Evolutionary conservation across 768 basidiomycete species (phyloP).

Genomic region (Trametes meyenii): DNA sequence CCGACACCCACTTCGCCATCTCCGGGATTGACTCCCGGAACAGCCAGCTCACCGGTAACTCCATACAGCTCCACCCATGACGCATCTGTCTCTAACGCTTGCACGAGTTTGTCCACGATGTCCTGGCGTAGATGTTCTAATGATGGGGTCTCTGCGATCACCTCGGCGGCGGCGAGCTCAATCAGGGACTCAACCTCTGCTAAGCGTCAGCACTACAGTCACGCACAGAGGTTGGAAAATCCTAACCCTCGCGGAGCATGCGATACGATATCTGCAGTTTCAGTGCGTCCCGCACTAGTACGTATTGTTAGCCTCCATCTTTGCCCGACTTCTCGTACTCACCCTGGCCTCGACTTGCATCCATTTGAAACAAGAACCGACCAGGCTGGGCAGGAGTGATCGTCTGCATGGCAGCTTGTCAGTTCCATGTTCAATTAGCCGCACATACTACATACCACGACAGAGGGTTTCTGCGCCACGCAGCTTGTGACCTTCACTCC

Average conservation of each 20-base stretch:
- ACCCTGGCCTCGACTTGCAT: conserved; percentile 67
- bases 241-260: conserved; percentile 77
- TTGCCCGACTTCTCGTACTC: conserved; percentile 5
- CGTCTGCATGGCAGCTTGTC: conserved; percentile 49
- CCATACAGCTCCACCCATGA: conserved; percentile 73
- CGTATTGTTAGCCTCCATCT: not conserved
- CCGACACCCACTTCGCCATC: conserved; percentile 33
- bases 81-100: conserved; percentile 62
- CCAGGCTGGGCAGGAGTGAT: conserved; percentile 76
- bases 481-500: conserved; percentile 57
- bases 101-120: conserved; percentile 53
- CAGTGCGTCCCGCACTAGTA: conserved; percentile 63
- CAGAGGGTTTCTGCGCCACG: conserved; percentile 46
- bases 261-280: conserved; percentile 73
- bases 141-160: conserved; percentile 41
- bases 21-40: conserved; percentile 46
- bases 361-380: conserved; percentile 81
- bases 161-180: conserved; percentile 48
- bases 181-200: conserved; percentile 72
- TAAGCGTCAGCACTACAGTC: too few species aligned
- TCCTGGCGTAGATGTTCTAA: conserved; percentile 42
- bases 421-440: not conserved
- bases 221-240: not conserved
- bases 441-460: conserved; percentile 45
- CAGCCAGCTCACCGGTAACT: conserved; percentile 67